Percentiles rank a stretch among this genome's conserved stretches.
Evolutionary conservation across 2,329 filamentous ascomycete species (phyloP).

Genomic region (Fusarium dlaminii): DNA sequence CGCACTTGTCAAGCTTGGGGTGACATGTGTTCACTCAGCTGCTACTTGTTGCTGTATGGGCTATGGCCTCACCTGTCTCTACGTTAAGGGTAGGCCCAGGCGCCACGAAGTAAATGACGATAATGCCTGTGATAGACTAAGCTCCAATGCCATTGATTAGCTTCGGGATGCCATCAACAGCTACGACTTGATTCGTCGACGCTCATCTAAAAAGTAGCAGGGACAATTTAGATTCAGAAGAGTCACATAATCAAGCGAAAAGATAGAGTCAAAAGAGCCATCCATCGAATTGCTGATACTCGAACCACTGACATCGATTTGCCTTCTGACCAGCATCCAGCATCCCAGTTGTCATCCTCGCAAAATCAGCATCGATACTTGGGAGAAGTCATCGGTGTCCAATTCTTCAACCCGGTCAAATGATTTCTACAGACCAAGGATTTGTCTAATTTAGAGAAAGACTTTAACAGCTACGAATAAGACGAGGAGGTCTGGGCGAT

Average conservation of each 20-base stretch:
- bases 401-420: not conserved
- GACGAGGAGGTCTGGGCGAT: not conserved
- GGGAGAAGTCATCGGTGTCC: not conserved
- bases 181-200: not conserved
- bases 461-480: not conserved
- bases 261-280: not conserved
- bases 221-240: not conserved
- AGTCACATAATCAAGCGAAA: not conserved
- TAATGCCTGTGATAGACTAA: not conserved
- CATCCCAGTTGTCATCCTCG: not conserved
- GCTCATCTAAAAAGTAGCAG: not conserved
- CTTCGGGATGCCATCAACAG: not conserved
- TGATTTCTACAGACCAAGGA: not conserved
- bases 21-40: not conserved
- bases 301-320: not conserved
- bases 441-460: not conserved
- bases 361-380: not conserved
- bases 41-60: not conserved
- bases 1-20: not conserved
- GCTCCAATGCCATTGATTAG: not conserved
- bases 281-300: not conserved
- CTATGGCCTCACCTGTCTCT: not conserved
- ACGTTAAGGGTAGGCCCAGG: not conserved
- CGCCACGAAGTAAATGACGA: not conserved
- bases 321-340: not conserved